Conservation (phyloP, 768 basidiomycete species). For the Tricholoma sp. region DNA sequence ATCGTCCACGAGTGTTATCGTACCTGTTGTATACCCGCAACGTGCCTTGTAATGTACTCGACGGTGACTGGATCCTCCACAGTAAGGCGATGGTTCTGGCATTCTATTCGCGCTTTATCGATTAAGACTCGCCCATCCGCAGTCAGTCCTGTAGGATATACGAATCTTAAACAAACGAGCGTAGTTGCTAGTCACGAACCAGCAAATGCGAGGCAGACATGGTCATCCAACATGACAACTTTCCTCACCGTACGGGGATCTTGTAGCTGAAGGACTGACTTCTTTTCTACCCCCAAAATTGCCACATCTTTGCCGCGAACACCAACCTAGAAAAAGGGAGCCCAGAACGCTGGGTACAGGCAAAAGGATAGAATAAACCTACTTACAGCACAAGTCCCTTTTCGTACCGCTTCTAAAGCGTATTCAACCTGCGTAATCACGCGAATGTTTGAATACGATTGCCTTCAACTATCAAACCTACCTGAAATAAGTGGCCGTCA, state of each 20-base stretch:
- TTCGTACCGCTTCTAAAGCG: conserved; percentile 93
- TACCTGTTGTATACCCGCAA: conserved; percentile 99
- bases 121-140: conserved; percentile 97
- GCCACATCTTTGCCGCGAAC: conserved; percentile 94
- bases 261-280: conserved; percentile 93
- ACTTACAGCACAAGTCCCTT: conserved; percentile 93
- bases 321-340: conserved; percentile 61
- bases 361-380: neutral
- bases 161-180: neutral
- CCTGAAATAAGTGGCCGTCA: conserved; percentile 98
- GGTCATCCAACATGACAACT: conserved; percentile 98
- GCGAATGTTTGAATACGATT: conserved; percentile 13
- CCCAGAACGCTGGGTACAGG: neutral
- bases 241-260: conserved; percentile 97
- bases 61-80: conserved; percentile 98
- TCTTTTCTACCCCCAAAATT: conserved; percentile 98
- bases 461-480: conserved; percentile 25
- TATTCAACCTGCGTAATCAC: conserved; percentile 81
- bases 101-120: conserved; percentile 97
- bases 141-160: conserved; percentile 66
- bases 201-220: conserved; percentile 95
- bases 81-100: conserved; percentile 93
- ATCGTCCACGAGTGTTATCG: conserved; percentile 8
- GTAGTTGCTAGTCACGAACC: conserved; percentile 47
- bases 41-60: conserved; percentile 96